Percentiles rank a stretch among this genome's conserved stretches.
Evolutionary conservation across 1,284 basidiomycete species (phyloP).

Genomic region (Waitea zeae): DNA sequence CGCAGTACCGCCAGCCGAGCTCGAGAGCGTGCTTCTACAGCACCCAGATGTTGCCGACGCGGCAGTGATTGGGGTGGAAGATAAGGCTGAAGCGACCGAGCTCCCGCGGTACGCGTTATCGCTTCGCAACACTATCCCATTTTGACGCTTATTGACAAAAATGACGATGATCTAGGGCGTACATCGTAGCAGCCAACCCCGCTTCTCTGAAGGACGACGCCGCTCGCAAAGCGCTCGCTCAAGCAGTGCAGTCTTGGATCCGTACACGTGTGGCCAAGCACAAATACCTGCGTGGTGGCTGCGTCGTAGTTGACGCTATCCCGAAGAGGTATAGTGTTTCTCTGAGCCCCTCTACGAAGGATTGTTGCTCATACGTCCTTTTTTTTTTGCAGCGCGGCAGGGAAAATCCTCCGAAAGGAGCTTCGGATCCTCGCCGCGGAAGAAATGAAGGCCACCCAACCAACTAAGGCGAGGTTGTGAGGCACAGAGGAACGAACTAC

Average conservation of each 20-base stretch:
- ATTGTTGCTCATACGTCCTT: conserved; percentile 1
- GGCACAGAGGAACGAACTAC: too few relatives aligned
- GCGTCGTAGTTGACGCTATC: conserved; percentile 34
- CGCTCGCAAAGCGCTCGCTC: conserved; percentile 21
- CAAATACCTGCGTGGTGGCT: conserved; percentile 50
- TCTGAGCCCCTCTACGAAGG: background rate
- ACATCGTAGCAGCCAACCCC: conserved; percentile 45
- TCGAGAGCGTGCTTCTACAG: conserved; percentile 56
- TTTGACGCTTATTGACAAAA: too few relatives aligned
- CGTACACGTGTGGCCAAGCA: conserved; percentile 40
- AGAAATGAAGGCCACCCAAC: too few relatives aligned
- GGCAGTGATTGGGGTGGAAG: conserved; percentile 57
- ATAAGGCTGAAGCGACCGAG: conserved; percentile 49
- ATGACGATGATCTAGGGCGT: conserved; percentile 30
- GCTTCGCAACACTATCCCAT: too few relatives aligned
- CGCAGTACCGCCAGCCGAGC: conserved; percentile 67
- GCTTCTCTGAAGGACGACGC: conserved; percentile 15
- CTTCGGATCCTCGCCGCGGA: conserved; percentile 38
- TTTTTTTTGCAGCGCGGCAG: conserved; percentile 32
- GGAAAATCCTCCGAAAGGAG: conserved; percentile 52
- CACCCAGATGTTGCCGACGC: conserved; percentile 58
- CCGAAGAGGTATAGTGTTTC: conserved; percentile 41
- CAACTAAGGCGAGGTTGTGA: too few relatives aligned
- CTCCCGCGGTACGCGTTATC: conserved; percentile 49
- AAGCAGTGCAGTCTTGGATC: conserved; percentile 45